phyloP scores from a whole-genome alignment of 2,329 filamentous ascomycete genomes.

The Alternaria rosae region DNA sequence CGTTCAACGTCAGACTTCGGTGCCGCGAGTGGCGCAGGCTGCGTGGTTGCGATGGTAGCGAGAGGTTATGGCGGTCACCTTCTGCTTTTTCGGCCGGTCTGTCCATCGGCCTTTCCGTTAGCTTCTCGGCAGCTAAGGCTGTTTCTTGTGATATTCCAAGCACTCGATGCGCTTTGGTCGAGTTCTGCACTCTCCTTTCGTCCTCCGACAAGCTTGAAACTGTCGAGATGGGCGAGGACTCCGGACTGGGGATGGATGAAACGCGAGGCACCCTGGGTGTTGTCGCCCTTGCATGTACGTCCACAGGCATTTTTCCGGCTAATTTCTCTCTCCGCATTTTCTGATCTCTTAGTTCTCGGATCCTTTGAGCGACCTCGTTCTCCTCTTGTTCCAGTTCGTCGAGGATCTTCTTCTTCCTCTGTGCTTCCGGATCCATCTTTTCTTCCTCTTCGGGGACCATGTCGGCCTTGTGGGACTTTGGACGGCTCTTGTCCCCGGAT shows the following conservation, averaged over 20 bases:
- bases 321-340: slow-evolving; percentile 62
- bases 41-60: slow-evolving; percentile 24
- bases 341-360: slow-evolving; percentile 65
- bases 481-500: slow-evolving; percentile 30
- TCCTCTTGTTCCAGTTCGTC: slow-evolving; percentile 54
- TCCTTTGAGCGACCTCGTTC: slow-evolving; percentile 64
- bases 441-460: slow-evolving; percentile 38
- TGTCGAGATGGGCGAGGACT: slow-evolving; percentile 42
- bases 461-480: slow-evolving; percentile 38
- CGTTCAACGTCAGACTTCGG: slow-evolving; percentile 45
- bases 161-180: slow-evolving; percentile 53
- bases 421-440: slow-evolving; percentile 30
- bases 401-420: slow-evolving; percentile 39
- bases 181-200: slow-evolving; percentile 33
- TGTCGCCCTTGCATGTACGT: slow-evolving; percentile 52
- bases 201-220: slow-evolving; percentile 43
- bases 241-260: slow-evolving; percentile 41
- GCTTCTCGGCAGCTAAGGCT: slow-evolving; percentile 24
- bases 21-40: slow-evolving; percentile 35
- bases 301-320: slow-evolving; percentile 42
- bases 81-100: slow-evolving; percentile 5
- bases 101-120: slow-evolving; percentile 5
- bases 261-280: slow-evolving; percentile 43
- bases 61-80: slow-evolving; percentile 11
- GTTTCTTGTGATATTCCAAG: slow-evolving; percentile 45